phyloP scores from a whole-genome alignment of 805 yeast genomes.

The Saturnispora mendoncae region DNA sequence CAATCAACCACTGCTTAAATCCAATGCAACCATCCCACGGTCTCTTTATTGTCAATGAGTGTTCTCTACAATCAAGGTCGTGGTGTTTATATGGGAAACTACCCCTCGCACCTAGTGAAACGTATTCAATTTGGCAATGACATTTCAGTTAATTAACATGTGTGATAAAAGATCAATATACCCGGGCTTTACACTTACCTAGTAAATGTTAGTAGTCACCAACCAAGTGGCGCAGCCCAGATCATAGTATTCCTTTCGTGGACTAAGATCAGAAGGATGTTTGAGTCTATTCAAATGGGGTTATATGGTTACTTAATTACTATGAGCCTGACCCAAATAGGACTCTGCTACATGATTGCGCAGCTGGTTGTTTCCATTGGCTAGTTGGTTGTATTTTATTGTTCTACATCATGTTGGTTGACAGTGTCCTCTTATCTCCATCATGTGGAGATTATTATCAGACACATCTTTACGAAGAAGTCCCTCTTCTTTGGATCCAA shows the following conservation, averaged over 20 bases:
- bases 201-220: neutral
- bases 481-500: neutral
- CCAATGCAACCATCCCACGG: conserved; percentile 10
- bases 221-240: neutral
- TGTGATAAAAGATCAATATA: neutral
- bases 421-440: too few relatives aligned
- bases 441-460: too few relatives aligned
- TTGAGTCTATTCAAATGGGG: conserved; percentile 6
- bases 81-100: conserved; percentile 8
- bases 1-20: too few relatives aligned
- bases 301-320: neutral
- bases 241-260: conserved; percentile 9
- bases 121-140: neutral
- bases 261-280: conserved; percentile 10
- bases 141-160: neutral
- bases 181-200: neutral
- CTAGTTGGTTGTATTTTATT: neutral
- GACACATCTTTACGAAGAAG: neutral
- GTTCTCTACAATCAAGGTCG: neutral
- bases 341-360: conserved; percentile 7
- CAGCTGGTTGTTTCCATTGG: neutral
- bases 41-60: neutral
- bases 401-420: too few relatives aligned
- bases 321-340: too few relatives aligned
- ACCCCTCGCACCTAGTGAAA: conserved; percentile 12